Evolutionary conservation across 495 filamentous ascomycete genomes (phyloP), one percentile per base, ranked within the genome.

Genomic region (Oidiodendron maius): DNA sequence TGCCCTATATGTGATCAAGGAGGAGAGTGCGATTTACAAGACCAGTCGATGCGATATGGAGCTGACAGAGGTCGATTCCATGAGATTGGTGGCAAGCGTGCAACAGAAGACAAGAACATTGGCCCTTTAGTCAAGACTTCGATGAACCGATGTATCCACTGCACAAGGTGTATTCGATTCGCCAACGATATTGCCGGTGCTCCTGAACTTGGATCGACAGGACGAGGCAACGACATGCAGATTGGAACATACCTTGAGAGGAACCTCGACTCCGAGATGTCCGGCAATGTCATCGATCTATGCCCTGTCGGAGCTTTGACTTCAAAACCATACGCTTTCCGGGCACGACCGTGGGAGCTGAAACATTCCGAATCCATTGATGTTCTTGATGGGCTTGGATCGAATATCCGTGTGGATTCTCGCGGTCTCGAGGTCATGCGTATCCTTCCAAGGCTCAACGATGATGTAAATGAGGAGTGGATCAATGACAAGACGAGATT

Each of bases 111-210:
- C 66, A 98, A 98, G 77, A 97, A 97, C 63, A 96, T 98, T 56
- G 93, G 93, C 5, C 93, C 93, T n/a, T 67, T 98, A 48, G 84
- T 98, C 64, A 98, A 98, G 76, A 98, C 93, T 13, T 97, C 94
- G n/a, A 98, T 98, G 93, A 98, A 97, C 72, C 76, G 93, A 61
- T 98, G 93, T 71, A 98, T 98, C 63, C 93, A 98, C 71, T 98
- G 93, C 72, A 97, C 93, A 56, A 81, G 93, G 61, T 98, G 93
- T 69, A 80, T 98, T 52, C 89, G 93, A 56, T 98, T 98, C 67
- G 88, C 93, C 61, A 98, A 96, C 66, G 93, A 98, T 64, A 76
- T 98, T 53, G 93, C 93, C 23, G 93, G 93, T 54, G 93, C 93
- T 40, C 88, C 93, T 15, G 93, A 98, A 65, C 73, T 98, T 52